phyloP scores from a whole-genome alignment of 306 rosid genomes.

The Quercus glauca region DNA sequence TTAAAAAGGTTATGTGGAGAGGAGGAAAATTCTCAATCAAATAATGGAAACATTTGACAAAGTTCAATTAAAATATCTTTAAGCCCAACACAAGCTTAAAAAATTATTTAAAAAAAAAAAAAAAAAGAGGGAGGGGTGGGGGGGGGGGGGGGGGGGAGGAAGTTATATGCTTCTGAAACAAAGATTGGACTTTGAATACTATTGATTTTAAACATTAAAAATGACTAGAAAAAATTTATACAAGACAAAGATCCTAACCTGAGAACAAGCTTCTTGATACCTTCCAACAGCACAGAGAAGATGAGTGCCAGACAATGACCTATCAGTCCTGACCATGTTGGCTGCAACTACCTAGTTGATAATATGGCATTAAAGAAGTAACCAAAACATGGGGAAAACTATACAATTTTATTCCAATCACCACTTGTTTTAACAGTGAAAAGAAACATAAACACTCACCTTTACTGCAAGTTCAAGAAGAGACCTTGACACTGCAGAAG shows the following conservation, averaged over 20 bases:
- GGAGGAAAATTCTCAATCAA: not conserved
- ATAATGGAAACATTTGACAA: not conserved
- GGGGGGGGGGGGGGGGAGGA: too few relatives aligned
- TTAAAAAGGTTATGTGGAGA: not conserved
- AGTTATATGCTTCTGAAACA: not conserved
- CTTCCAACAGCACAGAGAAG: constrained; percentile 99
- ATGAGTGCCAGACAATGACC: constrained; percentile 94
- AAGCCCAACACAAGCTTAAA: not conserved
- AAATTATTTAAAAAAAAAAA: too few relatives aligned
- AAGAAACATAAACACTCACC: constrained; percentile 50
- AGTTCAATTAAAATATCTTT: not conserved
- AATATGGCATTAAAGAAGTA: not conserved
- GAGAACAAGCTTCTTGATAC: constrained; percentile 99
- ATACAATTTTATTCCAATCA: constrained; percentile 13
- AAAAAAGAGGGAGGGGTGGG: not conserved
- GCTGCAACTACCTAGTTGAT: constrained; percentile 89
- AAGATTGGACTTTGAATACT: not conserved
- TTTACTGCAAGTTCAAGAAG: constrained; percentile 97
- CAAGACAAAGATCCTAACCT: constrained; percentile 48
- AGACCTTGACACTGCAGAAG: constrained; percentile 90
- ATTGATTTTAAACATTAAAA: not conserved
- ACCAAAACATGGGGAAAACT: constrained; percentile 20
- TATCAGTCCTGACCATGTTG: constrained; percentile 97
- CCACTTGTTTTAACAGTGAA: constrained; percentile 21
- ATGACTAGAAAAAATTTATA: not conserved